Evolutionary conservation across 164 flowering plant genomes (phyloP).

Genomic region (Echeveria elegans): DNA sequence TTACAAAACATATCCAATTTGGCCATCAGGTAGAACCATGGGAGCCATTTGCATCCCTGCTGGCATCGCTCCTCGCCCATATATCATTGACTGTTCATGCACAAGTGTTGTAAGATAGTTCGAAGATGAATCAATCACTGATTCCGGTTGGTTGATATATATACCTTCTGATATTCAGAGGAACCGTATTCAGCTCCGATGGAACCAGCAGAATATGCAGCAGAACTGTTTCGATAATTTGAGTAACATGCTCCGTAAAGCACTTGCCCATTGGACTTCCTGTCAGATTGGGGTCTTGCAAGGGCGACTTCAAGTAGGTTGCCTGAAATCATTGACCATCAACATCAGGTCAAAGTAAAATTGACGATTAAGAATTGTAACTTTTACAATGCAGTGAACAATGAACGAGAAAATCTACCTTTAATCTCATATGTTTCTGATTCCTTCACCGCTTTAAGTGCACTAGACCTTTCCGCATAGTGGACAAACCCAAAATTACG

Average conservation of each 20-base stretch:
- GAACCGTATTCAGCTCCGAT: slow-evolving; percentile 57
- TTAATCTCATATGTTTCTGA: slow-evolving; percentile 72
- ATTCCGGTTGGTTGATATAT: neutral
- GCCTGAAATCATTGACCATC: slow-evolving; percentile 31
- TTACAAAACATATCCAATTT: slow-evolving; percentile 79
- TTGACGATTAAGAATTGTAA: too few relatives aligned
- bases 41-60: slow-evolving; percentile 88
- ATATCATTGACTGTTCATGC: slow-evolving; percentile 49
- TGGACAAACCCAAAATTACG: slow-evolving; percentile 74
- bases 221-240: slow-evolving; percentile 51
- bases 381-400: neutral
- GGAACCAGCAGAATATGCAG: slow-evolving; percentile 49
- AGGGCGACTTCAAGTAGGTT: slow-evolving; percentile 73
- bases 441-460: slow-evolving; percentile 68
- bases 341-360: neutral
- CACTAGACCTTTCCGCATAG: slow-evolving; percentile 69
- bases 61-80: slow-evolving; percentile 61
- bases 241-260: slow-evolving; percentile 36
- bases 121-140: neutral
- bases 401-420: slow-evolving; percentile 26
- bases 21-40: slow-evolving; percentile 82
- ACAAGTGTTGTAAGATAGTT: neutral
- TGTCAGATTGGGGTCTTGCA: slow-evolving; percentile 77
- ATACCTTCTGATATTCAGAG: slow-evolving; percentile 45
- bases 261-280: slow-evolving; percentile 44